Conservation (phyloP, 495 filamentous ascomycete species). For the Tuber calosporum region DNA sequence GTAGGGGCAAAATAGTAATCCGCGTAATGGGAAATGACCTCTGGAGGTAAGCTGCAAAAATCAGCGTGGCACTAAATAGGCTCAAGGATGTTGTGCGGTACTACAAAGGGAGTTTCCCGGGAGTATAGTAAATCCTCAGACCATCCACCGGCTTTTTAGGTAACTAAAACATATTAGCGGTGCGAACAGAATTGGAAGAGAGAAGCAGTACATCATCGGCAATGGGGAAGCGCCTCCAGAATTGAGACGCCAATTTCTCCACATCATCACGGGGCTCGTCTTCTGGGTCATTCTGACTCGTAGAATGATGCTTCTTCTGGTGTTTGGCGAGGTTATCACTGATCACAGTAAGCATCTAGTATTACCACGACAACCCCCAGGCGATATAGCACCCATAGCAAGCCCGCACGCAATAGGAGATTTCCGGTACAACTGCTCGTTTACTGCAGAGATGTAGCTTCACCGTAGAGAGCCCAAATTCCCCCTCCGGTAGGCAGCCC, state of each 20-base stretch:
- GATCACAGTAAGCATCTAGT: slow-evolving; percentile 5
- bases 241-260: slow-evolving; percentile 28
- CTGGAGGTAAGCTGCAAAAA: slow-evolving; percentile 31
- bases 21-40: slow-evolving; percentile 33
- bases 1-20: slow-evolving; percentile 37
- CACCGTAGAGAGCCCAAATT: not conserved
- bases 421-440: not conserved
- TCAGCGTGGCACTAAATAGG: slow-evolving; percentile 8
- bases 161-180: slow-evolving; percentile 11
- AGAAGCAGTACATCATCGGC: slow-evolving; percentile 27
- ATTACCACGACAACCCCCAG: slow-evolving; percentile 7
- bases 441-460: not conserved
- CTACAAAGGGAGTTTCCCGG: slow-evolving; percentile 38
- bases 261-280: slow-evolving; percentile 22
- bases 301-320: slow-evolving; percentile 35
- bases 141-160: slow-evolving; percentile 33
- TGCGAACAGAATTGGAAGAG: slow-evolving; percentile 3
- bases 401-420: not conserved
- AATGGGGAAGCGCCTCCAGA: slow-evolving; percentile 26
- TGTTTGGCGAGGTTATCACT: slow-evolving; percentile 39
- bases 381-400: not conserved
- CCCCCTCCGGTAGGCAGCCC: not conserved
- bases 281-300: slow-evolving; percentile 17
- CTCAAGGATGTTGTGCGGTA: not conserved
- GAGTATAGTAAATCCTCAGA: slow-evolving; percentile 33